Conservation (phyloP, 768 basidiomycete genomes). For the Termitomyces sp. region DNA sequence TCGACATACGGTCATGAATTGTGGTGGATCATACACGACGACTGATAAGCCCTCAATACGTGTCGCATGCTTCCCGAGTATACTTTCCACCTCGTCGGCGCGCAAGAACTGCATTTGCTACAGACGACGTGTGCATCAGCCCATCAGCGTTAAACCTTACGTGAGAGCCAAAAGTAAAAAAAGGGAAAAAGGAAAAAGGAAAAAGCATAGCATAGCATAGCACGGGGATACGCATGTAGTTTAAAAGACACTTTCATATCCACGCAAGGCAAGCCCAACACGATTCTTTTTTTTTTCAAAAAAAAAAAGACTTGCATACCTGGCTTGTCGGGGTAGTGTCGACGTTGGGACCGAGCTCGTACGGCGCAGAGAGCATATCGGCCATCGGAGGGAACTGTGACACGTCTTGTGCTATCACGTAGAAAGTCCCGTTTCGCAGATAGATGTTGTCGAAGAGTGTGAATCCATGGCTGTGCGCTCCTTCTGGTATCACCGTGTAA, state of each 20-base stretch:
- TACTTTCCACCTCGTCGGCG: slow-evolving; percentile 13
- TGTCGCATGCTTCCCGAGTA: slow-evolving; percentile 18
- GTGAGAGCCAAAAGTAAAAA: too few species aligned
- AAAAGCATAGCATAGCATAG: too few species aligned
- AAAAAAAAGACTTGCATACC: too few species aligned
- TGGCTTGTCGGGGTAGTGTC: slow-evolving; percentile 24
- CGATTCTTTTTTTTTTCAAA: too few species aligned
- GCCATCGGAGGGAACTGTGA: slow-evolving; percentile 42
- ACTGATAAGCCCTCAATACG: slow-evolving; percentile 19
- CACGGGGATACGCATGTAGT: background rate
- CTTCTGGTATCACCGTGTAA: slow-evolving; percentile 22
- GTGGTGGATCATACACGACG: slow-evolving; percentile 23
- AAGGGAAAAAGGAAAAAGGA: too few species aligned
- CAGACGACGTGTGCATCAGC: background rate
- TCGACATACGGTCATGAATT: slow-evolving; percentile 19
- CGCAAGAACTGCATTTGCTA: slow-evolving; percentile 23
- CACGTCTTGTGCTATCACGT: slow-evolving; percentile 44
- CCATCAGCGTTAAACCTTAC: too few species aligned
- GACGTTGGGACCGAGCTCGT: slow-evolving; percentile 13
- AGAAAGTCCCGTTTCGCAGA: slow-evolving; percentile 67
- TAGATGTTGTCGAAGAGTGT: slow-evolving; percentile 71
- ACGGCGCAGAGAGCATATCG: slow-evolving; percentile 31
- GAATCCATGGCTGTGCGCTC: slow-evolving; percentile 58
- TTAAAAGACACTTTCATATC: slow-evolving; percentile 6
- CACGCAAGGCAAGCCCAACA: too few species aligned